phyloP scores from a whole-genome alignment of 2,329 filamentous ascomycete species.

The Thelonectria discophora region DNA sequence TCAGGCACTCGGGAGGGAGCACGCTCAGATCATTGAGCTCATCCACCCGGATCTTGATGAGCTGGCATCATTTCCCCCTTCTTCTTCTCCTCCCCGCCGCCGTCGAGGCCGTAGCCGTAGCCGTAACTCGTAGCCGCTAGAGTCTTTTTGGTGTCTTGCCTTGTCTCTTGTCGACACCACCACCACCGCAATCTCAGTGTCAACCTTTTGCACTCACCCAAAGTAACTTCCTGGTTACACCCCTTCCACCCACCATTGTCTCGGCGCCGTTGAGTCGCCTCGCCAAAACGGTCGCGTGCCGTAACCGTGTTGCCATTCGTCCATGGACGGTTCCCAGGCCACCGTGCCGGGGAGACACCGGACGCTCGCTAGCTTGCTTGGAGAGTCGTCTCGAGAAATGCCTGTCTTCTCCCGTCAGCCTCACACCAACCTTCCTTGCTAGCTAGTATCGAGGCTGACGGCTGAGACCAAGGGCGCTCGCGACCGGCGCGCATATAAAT shows the following conservation, averaged over 20 bases:
- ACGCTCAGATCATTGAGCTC: neutral
- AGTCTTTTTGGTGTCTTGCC: too few relatives aligned
- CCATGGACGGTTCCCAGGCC: slow-evolving; percentile 1
- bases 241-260: slow-evolving; percentile 17
- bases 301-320: slow-evolving; percentile 6
- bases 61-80: slow-evolving; percentile 8
- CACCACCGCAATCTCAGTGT: too few relatives aligned
- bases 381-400: too few relatives aligned
- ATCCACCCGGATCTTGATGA: slow-evolving; percentile 23
- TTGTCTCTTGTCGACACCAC: slow-evolving; percentile 11
- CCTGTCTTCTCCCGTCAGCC: slow-evolving; percentile 23
- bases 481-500: slow-evolving; percentile 18
- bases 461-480: slow-evolving; percentile 17
- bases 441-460: slow-evolving; percentile 26
- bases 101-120: neutral
- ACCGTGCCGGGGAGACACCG: neutral
- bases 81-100: neutral
- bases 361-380: neutral
- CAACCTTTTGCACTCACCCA: neutral
- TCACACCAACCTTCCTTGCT: slow-evolving; percentile 22
- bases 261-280: slow-evolving; percentile 20
- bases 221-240: too few relatives aligned
- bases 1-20: slow-evolving; percentile 10
- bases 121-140: slow-evolving; percentile 2
- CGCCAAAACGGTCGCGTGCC: slow-evolving; percentile 24